Percentiles rank a stretch among this genome's conserved stretches.
Evolutionary conservation across 106 monocot genomes (phyloP).

Genomic region (Platanthera guangdongensis): DNA sequence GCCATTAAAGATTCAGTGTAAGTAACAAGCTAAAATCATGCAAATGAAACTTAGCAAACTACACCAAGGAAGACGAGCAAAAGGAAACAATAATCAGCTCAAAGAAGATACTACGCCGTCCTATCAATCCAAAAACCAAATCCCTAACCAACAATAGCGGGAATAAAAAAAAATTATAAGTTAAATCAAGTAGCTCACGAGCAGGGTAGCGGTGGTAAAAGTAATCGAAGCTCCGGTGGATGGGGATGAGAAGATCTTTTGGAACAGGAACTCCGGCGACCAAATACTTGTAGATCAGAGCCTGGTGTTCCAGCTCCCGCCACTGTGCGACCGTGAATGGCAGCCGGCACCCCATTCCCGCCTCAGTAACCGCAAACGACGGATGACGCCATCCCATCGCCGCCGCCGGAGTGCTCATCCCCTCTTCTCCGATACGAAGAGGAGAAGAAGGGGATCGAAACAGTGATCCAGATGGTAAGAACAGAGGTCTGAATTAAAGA

Average conservation of each 20-base stretch:
- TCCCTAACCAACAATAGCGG: too few relatives aligned
- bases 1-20: too few relatives aligned
- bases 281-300: slow-evolving; percentile 71
- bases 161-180: too few relatives aligned
- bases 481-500: neutral
- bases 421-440: neutral
- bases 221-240: slow-evolving; percentile 35
- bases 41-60: too few relatives aligned
- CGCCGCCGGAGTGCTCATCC: slow-evolving; percentile 12
- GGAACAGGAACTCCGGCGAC: slow-evolving; percentile 61
- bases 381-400: neutral
- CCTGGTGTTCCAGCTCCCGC: slow-evolving; percentile 71
- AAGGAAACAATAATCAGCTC: too few relatives aligned
- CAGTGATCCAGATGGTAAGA: neutral
- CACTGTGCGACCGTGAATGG: slow-evolving; percentile 70
- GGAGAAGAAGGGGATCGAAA: neutral
- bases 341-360: slow-evolving; percentile 25
- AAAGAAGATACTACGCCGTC: too few relatives aligned
- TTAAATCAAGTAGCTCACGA: slow-evolving; percentile 1
- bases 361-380: slow-evolving; percentile 17
- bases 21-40: too few relatives aligned
- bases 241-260: slow-evolving; percentile 43
- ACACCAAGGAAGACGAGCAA: too few relatives aligned
- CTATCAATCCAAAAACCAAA: too few relatives aligned
- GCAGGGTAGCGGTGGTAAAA: slow-evolving; percentile 23